Base-by-base conservation (phyloP, 1,139 yeast species). In the Candida sojae region DNA sequence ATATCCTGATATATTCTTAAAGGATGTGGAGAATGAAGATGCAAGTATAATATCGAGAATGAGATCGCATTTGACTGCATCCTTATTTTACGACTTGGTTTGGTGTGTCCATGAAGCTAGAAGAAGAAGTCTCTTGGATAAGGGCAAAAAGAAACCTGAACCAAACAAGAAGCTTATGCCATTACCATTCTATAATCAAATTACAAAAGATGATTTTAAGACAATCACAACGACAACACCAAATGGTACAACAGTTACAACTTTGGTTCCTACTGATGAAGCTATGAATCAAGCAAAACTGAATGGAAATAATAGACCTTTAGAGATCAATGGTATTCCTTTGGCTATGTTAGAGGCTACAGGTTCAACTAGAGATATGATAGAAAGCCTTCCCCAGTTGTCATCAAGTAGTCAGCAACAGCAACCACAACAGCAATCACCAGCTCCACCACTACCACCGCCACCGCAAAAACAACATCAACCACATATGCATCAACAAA, bases 81-180 rank as follows among this genome's bases (percentile, higher is more conserved):
- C 97, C 0, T 69, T 92, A 48, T 92, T 92, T 60, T 92, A 92
- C 63, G 98, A 92, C 66, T 76, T 92, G 49, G 93, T 92, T 17
- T 91, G 96, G 93, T 88, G 96, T 62, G 88, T 92, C 44, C 97
- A 92, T 65, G 97, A 92, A 62, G 97, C 97, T 0, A 76, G 96
- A 63, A 76, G 97, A 62, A 73, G 96, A 51, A 83, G 85, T 13
- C 64, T 82, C 45, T 72, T 77, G 28, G 82, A 73, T 47, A 80
- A 79, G 46, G 67, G 64, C 47, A 63, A 67, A 42, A 73, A 72
- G 2, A 23, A 58, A 57, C 52, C 49, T 28, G 43, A 48, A 13
- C 50, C 50, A 12, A 57, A 56, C 32, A 56, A 60, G 42, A 68
- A 68, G 55, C 78, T 86, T 2, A 77, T 82, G 8, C 97, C 97